Conservation (phyloP, 768 basidiomycete genomes). For the Lactarius quietus region DNA sequence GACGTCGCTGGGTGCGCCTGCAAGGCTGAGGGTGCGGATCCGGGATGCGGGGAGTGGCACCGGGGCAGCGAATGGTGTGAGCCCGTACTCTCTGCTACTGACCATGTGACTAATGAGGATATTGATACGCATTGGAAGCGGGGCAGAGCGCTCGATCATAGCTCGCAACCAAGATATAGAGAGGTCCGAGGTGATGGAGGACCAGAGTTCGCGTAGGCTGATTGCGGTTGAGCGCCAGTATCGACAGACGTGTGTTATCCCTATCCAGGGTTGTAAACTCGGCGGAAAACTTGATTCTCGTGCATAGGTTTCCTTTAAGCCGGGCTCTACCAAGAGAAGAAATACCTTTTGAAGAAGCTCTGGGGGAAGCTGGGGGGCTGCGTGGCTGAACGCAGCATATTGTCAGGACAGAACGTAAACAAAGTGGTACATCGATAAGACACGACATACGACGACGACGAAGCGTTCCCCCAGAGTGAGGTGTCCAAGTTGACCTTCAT, state of each 20-base stretch:
- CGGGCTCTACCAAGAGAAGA: neutral
- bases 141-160: conserved; percentile 19
- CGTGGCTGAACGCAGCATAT: neutral
- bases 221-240: too few species aligned
- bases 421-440: too few species aligned
- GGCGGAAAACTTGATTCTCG: too few species aligned
- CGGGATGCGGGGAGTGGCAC: conserved; percentile 12
- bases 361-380: neutral
- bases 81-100: too few species aligned
- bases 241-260: too few species aligned
- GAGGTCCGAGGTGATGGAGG: neutral
- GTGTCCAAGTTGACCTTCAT: too few species aligned
- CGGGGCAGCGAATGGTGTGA: conserved; percentile 11
- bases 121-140: conserved; percentile 10
- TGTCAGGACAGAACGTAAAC: too few species aligned
- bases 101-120: conserved; percentile 4
- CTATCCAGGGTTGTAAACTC: too few species aligned
- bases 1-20: conserved; percentile 2
- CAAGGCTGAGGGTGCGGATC: conserved; percentile 11
- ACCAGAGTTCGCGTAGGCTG: too few species aligned
- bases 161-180: conserved; percentile 13
- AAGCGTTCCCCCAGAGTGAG: too few species aligned
- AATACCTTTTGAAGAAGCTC: neutral
- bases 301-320: too few species aligned
- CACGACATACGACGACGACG: too few species aligned